A percentile compares a stretch with the other conserved stretches of the same genome.
These are phyloP conservation scores for Fusarium robinianum DNA, from an alignment of 2,329 filamentous ascomycete genomes.

Conservation along the genomic window DNA sequence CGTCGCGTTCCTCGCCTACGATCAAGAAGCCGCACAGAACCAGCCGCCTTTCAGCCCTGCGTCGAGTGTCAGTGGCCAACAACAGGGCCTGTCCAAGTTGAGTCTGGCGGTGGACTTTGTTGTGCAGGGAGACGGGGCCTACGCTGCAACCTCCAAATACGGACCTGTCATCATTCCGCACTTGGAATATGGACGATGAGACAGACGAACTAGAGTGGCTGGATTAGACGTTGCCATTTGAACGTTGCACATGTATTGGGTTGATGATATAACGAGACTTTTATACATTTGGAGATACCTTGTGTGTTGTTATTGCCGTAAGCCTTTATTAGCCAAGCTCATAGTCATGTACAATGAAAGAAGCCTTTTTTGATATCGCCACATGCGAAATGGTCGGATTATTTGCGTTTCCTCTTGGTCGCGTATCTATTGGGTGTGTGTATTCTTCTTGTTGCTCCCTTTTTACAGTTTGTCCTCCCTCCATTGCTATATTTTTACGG, in stretches of 20 bases:
- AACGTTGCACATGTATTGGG: slow-evolving; percentile 26
- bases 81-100: slow-evolving; percentile 64
- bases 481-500: not conserved
- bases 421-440: slow-evolving; percentile 22
- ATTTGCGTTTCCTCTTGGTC: slow-evolving; percentile 19
- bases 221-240: not conserved
- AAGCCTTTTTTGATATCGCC: not conserved
- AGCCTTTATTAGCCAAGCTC: not conserved
- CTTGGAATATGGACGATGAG: slow-evolving; percentile 67
- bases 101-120: slow-evolving; percentile 96
- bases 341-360: too few relatives aligned
- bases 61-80: slow-evolving; percentile 41
- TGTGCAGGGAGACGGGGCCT: slow-evolving; percentile 87
- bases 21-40: slow-evolving; percentile 69
- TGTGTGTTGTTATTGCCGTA: slow-evolving; percentile 21
- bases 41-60: slow-evolving; percentile 46
- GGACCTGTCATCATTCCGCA: slow-evolving; percentile 94
- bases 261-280: slow-evolving; percentile 27
- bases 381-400: slow-evolving; percentile 9
- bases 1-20: slow-evolving; percentile 89
- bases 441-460: slow-evolving; percentile 17
- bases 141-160: slow-evolving; percentile 87
- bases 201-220: not conserved
- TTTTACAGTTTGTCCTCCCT: not conserved
- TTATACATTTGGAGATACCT: slow-evolving; percentile 33